A percentile compares a stretch with the other conserved stretches of the same genome.
These are phyloP conservation scores for Liquidambar formosana DNA, from an alignment of 164 flowering plant genomes.

Conservation along the genomic window DNA sequence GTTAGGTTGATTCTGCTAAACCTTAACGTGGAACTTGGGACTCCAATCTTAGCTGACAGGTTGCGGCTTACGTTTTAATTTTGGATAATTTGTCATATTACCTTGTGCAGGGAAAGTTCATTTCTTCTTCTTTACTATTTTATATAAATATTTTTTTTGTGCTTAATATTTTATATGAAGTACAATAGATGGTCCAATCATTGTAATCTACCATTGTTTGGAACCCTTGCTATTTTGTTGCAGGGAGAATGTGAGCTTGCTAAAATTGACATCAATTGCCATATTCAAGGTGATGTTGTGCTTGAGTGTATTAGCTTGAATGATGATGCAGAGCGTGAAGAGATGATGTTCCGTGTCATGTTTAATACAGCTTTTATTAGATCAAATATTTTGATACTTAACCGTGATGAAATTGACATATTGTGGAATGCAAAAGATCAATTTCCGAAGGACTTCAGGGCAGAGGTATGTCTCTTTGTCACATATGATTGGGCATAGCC, in stretches of 20 bases:
- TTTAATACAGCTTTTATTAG: slow-evolving; percentile 92
- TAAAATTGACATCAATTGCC: slow-evolving; percentile 86
- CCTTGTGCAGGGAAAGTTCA: neutral
- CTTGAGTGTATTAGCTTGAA: slow-evolving; percentile 78
- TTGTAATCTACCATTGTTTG: neutral
- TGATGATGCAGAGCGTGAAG: slow-evolving; percentile 69
- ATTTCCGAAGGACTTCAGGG: slow-evolving; percentile 83
- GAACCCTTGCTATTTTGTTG: slow-evolving; percentile 17
- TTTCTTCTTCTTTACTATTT: neutral
- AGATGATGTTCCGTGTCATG: slow-evolving; percentile 83
- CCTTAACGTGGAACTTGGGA: neutral
- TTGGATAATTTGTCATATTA: neutral
- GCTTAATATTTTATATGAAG: neutral
- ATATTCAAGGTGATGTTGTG: slow-evolving; percentile 92
- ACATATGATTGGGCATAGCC: neutral
- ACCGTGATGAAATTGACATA: slow-evolving; percentile 81
- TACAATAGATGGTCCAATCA: neutral
- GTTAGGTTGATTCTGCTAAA: neutral
- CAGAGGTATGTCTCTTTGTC: slow-evolving; percentile 62
- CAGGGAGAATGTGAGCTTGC: slow-evolving; percentile 88
- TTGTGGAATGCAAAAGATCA: slow-evolving; percentile 76
- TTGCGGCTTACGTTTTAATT: neutral
- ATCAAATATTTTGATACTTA: slow-evolving; percentile 87
- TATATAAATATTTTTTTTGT: slow-evolving; percentile 6
- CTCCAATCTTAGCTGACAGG: neutral